Evolutionary conservation across 768 basidiomycete species (phyloP).

Genomic region (Lactarius hatsudake): DNA sequence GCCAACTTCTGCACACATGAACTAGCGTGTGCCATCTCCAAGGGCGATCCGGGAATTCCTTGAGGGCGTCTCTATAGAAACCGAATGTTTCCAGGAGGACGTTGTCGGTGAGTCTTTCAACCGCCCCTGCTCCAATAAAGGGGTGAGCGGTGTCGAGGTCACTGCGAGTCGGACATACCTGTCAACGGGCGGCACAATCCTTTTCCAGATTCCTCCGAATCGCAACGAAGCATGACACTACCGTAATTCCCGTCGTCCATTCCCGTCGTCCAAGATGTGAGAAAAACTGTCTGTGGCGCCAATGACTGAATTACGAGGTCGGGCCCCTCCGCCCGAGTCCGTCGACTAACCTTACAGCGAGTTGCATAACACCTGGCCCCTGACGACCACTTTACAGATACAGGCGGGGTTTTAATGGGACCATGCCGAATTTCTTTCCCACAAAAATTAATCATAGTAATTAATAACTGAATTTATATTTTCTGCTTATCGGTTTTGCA

Average conservation of each 20-base stretch:
- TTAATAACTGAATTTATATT: too few species aligned
- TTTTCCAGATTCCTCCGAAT: not conserved
- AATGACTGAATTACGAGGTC: not conserved
- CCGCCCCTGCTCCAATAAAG: not conserved
- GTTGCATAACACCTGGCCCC: too few species aligned
- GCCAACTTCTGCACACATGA: not conserved
- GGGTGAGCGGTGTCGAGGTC: not conserved
- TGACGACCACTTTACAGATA: too few species aligned
- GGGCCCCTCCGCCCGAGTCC: too few species aligned
- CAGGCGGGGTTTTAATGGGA: too few species aligned
- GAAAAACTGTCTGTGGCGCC: not conserved
- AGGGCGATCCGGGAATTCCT: not conserved
- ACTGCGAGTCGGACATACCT: not conserved
- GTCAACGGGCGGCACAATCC: not conserved
- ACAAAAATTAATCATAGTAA: too few species aligned
- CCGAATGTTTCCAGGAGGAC: conserved; percentile 7
- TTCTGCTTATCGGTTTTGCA: too few species aligned
- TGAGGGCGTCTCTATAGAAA: not conserved
- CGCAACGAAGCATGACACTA: not conserved
- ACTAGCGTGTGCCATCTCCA: not conserved
- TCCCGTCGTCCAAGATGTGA: not conserved
- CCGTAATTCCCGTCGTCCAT: not conserved
- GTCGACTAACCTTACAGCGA: not conserved
- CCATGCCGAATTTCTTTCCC: too few species aligned
- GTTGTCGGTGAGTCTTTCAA: not conserved